Percentiles rank a stretch among this genome's conserved stretches.
Evolutionary conservation across 2,329 filamentous ascomycete genomes (phyloP).

Genomic region (Monilinia laxa): DNA sequence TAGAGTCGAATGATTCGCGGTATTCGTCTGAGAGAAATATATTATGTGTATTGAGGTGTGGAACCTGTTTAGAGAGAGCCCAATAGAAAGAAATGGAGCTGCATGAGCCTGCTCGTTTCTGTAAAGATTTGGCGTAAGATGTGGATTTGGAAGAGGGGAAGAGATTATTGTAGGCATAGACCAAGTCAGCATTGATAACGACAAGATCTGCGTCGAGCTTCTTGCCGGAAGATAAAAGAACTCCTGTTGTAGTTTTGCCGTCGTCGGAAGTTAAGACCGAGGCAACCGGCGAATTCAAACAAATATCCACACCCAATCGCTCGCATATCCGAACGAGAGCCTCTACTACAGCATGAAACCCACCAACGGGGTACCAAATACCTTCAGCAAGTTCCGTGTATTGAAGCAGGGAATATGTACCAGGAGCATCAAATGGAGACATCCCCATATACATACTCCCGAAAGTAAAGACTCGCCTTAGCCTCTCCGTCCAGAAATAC

Average conservation of each 20-base stretch:
- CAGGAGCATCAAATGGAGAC: conserved; percentile 73
- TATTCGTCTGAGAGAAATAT: conserved; percentile 76
- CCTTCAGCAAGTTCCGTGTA: conserved; percentile 75
- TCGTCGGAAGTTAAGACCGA: conserved; percentile 54
- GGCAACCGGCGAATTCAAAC: conserved; percentile 57
- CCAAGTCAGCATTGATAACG: conserved; percentile 70
- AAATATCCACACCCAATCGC: conserved; percentile 61
- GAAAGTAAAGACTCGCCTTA: conserved; percentile 72
- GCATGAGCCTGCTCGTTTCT: conserved; percentile 59
- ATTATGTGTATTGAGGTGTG: conserved; percentile 68
- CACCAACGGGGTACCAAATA: conserved; percentile 72
- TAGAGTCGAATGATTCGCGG: conserved; percentile 70
- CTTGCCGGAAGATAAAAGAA: conserved; percentile 58
- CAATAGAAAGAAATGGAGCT: conserved; percentile 78
- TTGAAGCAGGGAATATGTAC: conserved; percentile 70
- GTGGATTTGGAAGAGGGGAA: conserved; percentile 43
- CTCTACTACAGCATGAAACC: conserved; percentile 65
- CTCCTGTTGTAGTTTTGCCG: conserved; percentile 55
- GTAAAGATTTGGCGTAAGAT: conserved; percentile 44
- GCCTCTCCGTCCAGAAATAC: conserved; percentile 68
- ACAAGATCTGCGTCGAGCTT: conserved; percentile 63
- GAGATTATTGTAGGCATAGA: conserved; percentile 72
- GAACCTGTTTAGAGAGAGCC: conserved; percentile 60
- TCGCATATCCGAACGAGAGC: conserved; percentile 63
- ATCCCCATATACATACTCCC: conserved; percentile 84